Base-by-base conservation (phyloP, 176 grass and related monocot genomes). In the Triticum monococcum region DNA sequence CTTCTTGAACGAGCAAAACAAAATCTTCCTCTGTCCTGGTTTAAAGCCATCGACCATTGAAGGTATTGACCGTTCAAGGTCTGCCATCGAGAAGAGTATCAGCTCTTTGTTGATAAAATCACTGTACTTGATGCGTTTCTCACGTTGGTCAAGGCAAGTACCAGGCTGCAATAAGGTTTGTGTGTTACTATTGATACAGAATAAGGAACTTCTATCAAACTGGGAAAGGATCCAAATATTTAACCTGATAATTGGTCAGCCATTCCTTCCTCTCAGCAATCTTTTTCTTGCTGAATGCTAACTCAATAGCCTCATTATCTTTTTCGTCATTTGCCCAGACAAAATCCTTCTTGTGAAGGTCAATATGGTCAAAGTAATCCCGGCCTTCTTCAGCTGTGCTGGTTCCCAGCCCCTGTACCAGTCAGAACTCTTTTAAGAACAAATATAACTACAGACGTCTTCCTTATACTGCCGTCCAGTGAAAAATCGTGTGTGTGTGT, bases 101-200 rank as follows among this genome's bases (percentile, higher is more conserved):
- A 98, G 46, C 84, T 98, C 96, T 86, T 92, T 95, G 89, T 98
- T 95, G 86, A 98, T 92, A 81, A 98, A 98, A 80, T 98, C 91
- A 20, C 93, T 89, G 64, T 98, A 98, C 70, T 92, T 98, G 38
- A 98, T 92, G 16, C 11, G 12, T 32, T 84, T 86, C 37, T 92
- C 81, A 1, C 14, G 18, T 78, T 89, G 90, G 88, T 98, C 93
- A 41, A 98, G 90, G n/a, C 90, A 88, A 31, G 90, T 98, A 6
- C 93, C 96, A 72, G 89, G 88, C 93, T 98, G 87, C 38, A 90
- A 81, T 75, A 80, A 28, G 13, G 3, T 36, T 16, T 41, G 32
- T 9, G 14, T 7, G 72, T 86, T 81, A 86, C 25, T 61, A 45
- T 68, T 60, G 59, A 77, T 84, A 18, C 14, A 65, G 20, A 67